These are phyloP conservation scores for Zygoascus ofunaensis DNA, from an alignment of 805 yeast genomes.

Conservation along the genomic window DNA sequence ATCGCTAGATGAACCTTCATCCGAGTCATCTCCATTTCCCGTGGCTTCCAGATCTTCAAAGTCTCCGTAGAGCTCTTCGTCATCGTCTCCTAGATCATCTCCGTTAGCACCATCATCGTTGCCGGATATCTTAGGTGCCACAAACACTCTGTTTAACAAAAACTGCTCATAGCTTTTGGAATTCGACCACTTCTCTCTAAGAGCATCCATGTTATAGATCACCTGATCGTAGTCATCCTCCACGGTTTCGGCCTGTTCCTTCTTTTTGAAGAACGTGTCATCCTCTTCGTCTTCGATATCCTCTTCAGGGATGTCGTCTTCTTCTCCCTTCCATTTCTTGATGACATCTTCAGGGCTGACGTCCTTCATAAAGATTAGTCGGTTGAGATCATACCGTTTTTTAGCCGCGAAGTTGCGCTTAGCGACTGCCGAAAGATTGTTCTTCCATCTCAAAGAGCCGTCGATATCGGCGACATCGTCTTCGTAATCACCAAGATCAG, in stretches of 20 bases:
- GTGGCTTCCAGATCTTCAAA: constrained; percentile 33
- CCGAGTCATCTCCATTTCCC: constrained; percentile 21
- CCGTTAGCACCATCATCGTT: constrained; percentile 21
- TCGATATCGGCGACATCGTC: constrained; percentile 28
- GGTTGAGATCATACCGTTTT: constrained; percentile 69
- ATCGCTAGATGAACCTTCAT: constrained; percentile 24
- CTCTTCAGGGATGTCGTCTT: constrained; percentile 19
- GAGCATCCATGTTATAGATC: constrained; percentile 11
- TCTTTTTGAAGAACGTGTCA: constrained; percentile 25
- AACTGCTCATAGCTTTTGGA: constrained; percentile 12
- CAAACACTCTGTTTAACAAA: constrained; percentile 18
- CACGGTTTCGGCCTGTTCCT: constrained; percentile 6
- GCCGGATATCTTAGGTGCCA: constrained; percentile 10
- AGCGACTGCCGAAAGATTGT: constrained; percentile 41
- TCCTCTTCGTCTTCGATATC: constrained; percentile 22
- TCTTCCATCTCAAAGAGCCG: constrained; percentile 26
- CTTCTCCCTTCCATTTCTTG: constrained; percentile 23
- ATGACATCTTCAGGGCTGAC: constrained; percentile 48
- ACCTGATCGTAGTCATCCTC: constrained; percentile 15
- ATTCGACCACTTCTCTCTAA: constrained; percentile 17
- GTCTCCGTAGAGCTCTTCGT: constrained; percentile 33
- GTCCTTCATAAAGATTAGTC: constrained; percentile 69
- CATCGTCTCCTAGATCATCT: constrained; percentile 20
- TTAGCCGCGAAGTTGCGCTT: constrained; percentile 46
- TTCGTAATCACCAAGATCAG: constrained; percentile 35